phyloP scores from a whole-genome alignment of 2,329 filamentous ascomycete genomes.

The Exophiala alcalophila region DNA sequence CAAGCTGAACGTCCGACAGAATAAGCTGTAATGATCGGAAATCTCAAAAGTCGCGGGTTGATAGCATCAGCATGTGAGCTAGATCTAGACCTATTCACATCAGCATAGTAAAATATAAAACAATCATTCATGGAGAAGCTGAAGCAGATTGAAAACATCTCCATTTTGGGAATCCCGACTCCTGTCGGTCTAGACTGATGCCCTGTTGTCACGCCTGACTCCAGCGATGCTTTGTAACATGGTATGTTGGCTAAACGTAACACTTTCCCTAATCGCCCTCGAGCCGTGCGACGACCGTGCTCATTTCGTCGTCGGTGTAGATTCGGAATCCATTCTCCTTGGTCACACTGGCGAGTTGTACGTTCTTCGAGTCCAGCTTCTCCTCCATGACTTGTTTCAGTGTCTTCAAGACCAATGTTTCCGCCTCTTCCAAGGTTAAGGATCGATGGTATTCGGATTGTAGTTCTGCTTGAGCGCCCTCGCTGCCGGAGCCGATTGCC shows the following conservation, averaged over 20 bases:
- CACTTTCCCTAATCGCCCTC: constrained; percentile 41
- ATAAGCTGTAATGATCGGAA: constrained; percentile 12
- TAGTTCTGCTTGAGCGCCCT: constrained; percentile 94
- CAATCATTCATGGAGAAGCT: constrained; percentile 7
- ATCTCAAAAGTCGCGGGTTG: not conserved
- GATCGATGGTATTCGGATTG: constrained; percentile 99
- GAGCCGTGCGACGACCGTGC: constrained; percentile 74
- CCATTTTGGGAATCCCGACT: constrained; percentile 11
- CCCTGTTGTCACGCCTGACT: constrained; percentile 19
- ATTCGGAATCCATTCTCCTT: constrained; percentile 98
- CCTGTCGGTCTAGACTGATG: constrained; percentile 1
- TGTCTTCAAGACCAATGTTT: constrained; percentile 94
- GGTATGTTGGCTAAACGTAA: constrained; percentile 1
- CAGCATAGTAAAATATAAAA: constrained; percentile 14
- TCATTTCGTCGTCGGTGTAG: constrained; percentile 98
- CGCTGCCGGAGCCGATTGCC: constrained; percentile 94
- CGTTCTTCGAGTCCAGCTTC: constrained; percentile 98
- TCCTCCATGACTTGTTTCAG: constrained; percentile 99
- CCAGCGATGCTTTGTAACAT: constrained; percentile 22
- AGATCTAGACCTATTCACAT: constrained; percentile 12
- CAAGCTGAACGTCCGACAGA: constrained; percentile 52
- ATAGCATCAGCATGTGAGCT: not conserved
- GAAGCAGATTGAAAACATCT: constrained; percentile 7
- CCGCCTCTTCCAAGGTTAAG: constrained; percentile 84
- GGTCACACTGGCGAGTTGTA: constrained; percentile 95